Evolutionary conservation across 495 filamentous ascomycete genomes (phyloP).

Genomic region (Cryomyces minteri): DNA sequence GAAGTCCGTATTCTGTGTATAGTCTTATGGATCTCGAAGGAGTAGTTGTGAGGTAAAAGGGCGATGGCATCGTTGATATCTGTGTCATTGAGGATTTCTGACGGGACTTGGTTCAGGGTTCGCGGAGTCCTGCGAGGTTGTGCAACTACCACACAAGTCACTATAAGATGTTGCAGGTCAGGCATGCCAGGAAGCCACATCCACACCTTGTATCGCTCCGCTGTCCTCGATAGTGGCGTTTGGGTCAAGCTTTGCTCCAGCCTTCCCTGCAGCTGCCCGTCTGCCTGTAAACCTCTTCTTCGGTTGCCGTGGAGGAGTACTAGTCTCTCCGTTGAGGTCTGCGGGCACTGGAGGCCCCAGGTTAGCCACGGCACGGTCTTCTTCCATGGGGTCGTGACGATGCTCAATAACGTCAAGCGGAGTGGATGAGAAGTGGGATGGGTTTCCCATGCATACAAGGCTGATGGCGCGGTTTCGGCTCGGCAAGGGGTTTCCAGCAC

Average conservation of each 20-base stretch:
- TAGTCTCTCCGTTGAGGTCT: constrained; percentile 13
- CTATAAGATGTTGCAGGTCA: not conserved
- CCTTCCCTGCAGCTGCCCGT: constrained; percentile 14
- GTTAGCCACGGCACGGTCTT: constrained; percentile 17
- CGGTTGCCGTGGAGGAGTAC: constrained; percentile 13
- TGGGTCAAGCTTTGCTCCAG: constrained; percentile 6
- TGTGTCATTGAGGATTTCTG: constrained; percentile 67
- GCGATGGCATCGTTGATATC: constrained; percentile 80
- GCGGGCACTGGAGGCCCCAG: constrained; percentile 12
- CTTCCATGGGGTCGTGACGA: constrained; percentile 13
- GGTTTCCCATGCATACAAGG: no score
- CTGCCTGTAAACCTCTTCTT: constrained; percentile 22
- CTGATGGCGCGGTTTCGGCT: no score
- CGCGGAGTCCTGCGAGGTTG: constrained; percentile 48
- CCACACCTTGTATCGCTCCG: constrained; percentile 22
- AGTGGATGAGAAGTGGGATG: no score
- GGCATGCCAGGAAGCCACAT: not conserved
- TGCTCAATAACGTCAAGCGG: not conserved
- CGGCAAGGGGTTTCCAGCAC: no score
- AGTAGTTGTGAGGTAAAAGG: constrained; percentile 83
- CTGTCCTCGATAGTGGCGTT: constrained; percentile 20
- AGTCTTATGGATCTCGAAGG: constrained; percentile 95
- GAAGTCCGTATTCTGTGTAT: constrained; percentile 80
- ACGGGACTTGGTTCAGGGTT: constrained; percentile 74
- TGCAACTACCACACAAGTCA: constrained; percentile 13